phyloP scores from a whole-genome alignment of 2,329 filamentous ascomycete genomes.

The Aureobasidium sp. region DNA sequence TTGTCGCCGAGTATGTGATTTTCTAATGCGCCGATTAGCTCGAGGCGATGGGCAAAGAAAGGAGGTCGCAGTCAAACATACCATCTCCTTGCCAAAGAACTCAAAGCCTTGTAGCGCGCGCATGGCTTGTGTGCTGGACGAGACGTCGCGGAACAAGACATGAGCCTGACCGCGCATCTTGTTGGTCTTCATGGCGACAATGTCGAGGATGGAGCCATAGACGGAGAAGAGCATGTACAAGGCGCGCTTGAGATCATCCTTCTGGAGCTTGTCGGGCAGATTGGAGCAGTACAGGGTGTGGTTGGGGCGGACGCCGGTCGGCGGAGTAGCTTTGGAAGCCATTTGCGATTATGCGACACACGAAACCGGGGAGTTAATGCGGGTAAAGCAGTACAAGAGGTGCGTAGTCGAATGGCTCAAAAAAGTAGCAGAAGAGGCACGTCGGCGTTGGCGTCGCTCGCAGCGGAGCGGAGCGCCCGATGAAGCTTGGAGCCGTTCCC shows the following conservation, averaged over 20 bases:
- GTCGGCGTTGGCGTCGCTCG: not conserved
- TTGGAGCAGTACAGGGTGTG: constrained; percentile 80
- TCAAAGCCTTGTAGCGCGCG: constrained; percentile 75
- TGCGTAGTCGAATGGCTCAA: not conserved
- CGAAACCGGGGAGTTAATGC: not conserved
- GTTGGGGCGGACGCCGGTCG: constrained; percentile 3
- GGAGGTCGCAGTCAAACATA: constrained; percentile 38
- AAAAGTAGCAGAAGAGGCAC: not conserved
- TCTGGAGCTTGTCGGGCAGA: constrained; percentile 82
- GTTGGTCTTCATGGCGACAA: constrained; percentile 78
- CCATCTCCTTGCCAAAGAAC: constrained; percentile 78
- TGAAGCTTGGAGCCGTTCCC: not conserved
- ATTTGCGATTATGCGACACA: not conserved
- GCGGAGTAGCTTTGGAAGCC: constrained; percentile 2
- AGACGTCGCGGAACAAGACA: constrained; percentile 78
- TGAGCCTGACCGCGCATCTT: constrained; percentile 97
- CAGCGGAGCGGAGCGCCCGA: not conserved
- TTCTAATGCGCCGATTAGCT: constrained; percentile 46
- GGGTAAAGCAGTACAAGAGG: not conserved
- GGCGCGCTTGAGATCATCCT: constrained; percentile 74
- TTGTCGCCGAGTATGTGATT: constrained; percentile 84
- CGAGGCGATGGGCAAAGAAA: not conserved
- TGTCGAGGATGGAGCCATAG: constrained; percentile 84
- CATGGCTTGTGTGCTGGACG: constrained; percentile 92
- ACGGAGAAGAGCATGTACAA: constrained; percentile 93